Conservation (phyloP, 208 protist species). For the Leishmania martiniquensis region DNA sequence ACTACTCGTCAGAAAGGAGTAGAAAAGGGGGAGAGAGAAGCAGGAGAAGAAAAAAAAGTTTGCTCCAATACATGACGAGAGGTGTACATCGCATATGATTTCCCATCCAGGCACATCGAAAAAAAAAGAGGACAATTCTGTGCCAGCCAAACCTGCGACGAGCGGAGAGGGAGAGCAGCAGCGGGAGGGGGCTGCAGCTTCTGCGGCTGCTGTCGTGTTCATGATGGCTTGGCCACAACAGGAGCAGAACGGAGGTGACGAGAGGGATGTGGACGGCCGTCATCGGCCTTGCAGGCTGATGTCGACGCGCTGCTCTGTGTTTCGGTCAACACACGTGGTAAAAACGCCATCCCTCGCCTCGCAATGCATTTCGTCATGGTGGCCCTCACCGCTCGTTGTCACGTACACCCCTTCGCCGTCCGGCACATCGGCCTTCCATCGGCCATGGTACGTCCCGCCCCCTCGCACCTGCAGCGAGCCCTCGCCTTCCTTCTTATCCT, state of each 20-base stretch:
- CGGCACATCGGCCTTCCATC: constrained; percentile 63
- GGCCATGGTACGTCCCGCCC: constrained; percentile 44
- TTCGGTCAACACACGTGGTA: constrained; percentile 14
- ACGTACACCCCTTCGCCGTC: constrained; percentile 53
- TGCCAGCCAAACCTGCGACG: background rate
- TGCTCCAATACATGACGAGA: background rate
- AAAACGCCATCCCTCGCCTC: constrained; percentile 25
- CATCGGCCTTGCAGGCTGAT: constrained; percentile 18
- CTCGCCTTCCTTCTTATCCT: constrained; percentile 73
- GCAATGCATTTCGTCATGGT: constrained; percentile 27
- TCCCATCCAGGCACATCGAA: background rate
- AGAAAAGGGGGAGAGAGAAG: background rate
- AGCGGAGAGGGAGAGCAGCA: background rate
- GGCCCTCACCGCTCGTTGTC: constrained; percentile 7
- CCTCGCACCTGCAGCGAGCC: constrained; percentile 52
- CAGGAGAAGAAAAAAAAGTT: background rate
- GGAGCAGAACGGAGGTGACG: background rate
- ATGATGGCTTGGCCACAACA: background rate
- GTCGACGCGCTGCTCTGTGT: constrained; percentile 24
- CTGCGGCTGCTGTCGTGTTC: background rate
- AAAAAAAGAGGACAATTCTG: background rate
- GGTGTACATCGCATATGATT: background rate
- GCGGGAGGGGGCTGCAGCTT: background rate
- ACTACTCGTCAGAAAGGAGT: background rate
- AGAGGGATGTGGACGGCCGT: background rate